Evolutionary conservation across 257 asterid genomes (phyloP).

Genomic region (Ocimum tenuiflorum): DNA sequence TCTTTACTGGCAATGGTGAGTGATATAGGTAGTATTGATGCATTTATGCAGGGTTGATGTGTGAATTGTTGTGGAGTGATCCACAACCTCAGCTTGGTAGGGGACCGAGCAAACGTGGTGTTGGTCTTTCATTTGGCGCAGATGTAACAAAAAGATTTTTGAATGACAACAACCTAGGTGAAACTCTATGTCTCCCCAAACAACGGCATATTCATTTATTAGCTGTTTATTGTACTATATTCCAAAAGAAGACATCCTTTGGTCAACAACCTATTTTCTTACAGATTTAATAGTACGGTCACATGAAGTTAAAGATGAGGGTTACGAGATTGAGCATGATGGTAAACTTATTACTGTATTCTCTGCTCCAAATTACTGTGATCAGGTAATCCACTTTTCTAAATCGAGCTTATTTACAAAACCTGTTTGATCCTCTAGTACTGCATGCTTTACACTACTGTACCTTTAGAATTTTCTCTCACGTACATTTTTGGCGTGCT

Average conservation of each 20-base stretch:
- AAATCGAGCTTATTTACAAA: constrained; percentile 5
- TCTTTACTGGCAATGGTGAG: no score
- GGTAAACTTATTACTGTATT: constrained; percentile 96
- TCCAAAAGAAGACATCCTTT: neutral
- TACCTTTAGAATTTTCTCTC: neutral
- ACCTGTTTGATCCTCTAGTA: constrained; percentile 6
- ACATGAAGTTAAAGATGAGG: constrained; percentile 98
- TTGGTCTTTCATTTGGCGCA: constrained; percentile 89
- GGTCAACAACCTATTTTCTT: constrained; percentile 9
- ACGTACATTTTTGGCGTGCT: neutral
- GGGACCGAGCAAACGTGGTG: constrained; percentile 99
- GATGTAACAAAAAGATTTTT: constrained; percentile 86
- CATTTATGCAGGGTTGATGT: constrained; percentile 69
- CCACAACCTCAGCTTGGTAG: constrained; percentile 99
- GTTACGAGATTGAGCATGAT: constrained; percentile 91
- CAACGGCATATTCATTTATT: neutral
- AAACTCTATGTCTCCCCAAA: constrained; percentile 1
- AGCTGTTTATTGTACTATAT: neutral
- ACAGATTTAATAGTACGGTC: constrained; percentile 97
- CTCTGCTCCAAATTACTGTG: constrained; percentile 98
- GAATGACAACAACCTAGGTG: constrained; percentile 86
- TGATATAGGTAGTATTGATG: constrained; percentile 20
- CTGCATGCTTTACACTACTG: neutral
- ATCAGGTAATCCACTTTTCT: constrained; percentile 62
- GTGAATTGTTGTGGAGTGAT: constrained; percentile 98